A percentile compares a stretch with the other conserved stretches of the same genome.
Conservation (phyloP, 768 basidiomycete species). For the Tylopilus felleus region DNA sequence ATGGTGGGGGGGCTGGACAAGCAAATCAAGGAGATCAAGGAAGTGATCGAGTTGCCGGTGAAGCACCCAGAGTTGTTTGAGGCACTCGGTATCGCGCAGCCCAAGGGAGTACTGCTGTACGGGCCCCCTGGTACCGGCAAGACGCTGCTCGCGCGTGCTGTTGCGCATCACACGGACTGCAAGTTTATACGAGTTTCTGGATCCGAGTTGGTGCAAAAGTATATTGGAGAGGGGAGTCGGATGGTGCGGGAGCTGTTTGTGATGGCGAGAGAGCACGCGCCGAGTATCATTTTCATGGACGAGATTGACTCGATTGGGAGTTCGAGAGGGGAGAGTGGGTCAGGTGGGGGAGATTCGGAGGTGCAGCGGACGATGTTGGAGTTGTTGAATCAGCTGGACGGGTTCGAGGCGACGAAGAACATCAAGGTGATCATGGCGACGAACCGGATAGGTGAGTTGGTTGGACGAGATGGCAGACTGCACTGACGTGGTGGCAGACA, state of each 20-base stretch:
- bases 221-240: constrained; percentile 93
- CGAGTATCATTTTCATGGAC: constrained; percentile 99
- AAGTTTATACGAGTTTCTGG: constrained; percentile 96
- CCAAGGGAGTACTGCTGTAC: constrained; percentile 93
- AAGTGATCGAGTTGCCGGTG: constrained; percentile 96
- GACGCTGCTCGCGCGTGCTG: constrained; percentile 90
- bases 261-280: constrained; percentile 97
- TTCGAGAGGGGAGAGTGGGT: constrained; percentile 77
- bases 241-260: constrained; percentile 99
- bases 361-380: constrained; percentile 92
- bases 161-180: constrained; percentile 97
- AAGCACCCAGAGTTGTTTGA: constrained; percentile 98
- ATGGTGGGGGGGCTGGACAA: constrained; percentile 99
- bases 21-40: constrained; percentile 98
- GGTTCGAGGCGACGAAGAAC: constrained; percentile 81
- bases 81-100: constrained; percentile 92
- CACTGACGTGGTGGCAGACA: constrained; percentile 51
- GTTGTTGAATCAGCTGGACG: constrained; percentile 83
- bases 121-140: constrained; percentile 97
- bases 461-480: neutral
- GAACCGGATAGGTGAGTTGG: constrained; percentile 77
- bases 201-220: constrained; percentile 94
- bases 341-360: constrained; percentile 82
- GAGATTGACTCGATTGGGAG: constrained; percentile 98
- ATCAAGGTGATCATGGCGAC: constrained; percentile 96